Conservation (phyloP, 805 yeast species). For the Ogataea corticis region DNA sequence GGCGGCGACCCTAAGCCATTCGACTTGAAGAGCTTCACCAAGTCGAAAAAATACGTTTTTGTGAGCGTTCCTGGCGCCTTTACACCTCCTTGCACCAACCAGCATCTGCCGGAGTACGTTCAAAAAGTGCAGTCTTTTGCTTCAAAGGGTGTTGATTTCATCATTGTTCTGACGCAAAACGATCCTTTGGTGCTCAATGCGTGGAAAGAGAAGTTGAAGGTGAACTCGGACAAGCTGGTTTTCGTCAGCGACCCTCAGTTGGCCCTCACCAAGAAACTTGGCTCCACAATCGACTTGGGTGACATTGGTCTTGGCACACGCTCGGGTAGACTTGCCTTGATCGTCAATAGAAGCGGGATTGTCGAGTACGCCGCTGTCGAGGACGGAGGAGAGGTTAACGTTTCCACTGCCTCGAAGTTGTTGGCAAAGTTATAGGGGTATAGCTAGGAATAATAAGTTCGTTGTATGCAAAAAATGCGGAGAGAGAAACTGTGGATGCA, state of each 20-base stretch:
- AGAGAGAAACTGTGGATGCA: too few relatives aligned
- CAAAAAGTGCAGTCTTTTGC: slow-evolving; percentile 49
- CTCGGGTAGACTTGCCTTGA: slow-evolving; percentile 65
- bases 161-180: slow-evolving; percentile 65
- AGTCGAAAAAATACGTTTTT: slow-evolving; percentile 58
- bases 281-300: slow-evolving; percentile 55
- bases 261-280: slow-evolving; percentile 56
- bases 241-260: slow-evolving; percentile 69
- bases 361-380: slow-evolving; percentile 35
- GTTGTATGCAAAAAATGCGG: neutral
- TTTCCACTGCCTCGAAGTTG: slow-evolving; percentile 28
- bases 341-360: slow-evolving; percentile 51
- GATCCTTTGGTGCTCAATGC: slow-evolving; percentile 72
- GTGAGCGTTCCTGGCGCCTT: slow-evolving; percentile 87
- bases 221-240: slow-evolving; percentile 38
- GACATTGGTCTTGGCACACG: slow-evolving; percentile 56
- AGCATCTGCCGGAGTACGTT: slow-evolving; percentile 71
- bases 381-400: slow-evolving; percentile 30
- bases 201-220: slow-evolving; percentile 57
- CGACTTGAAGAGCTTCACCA: slow-evolving; percentile 34
- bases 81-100: slow-evolving; percentile 76
- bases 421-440: slow-evolving; percentile 25
- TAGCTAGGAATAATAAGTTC: slow-evolving; percentile 3
- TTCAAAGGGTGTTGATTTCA: slow-evolving; percentile 60
- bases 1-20: slow-evolving; percentile 37